These are phyloP conservation scores for Chytriomyces hyalinus DNA, from an alignment of 192 early-diverging fungal species.

Conservation along the genomic window DNA sequence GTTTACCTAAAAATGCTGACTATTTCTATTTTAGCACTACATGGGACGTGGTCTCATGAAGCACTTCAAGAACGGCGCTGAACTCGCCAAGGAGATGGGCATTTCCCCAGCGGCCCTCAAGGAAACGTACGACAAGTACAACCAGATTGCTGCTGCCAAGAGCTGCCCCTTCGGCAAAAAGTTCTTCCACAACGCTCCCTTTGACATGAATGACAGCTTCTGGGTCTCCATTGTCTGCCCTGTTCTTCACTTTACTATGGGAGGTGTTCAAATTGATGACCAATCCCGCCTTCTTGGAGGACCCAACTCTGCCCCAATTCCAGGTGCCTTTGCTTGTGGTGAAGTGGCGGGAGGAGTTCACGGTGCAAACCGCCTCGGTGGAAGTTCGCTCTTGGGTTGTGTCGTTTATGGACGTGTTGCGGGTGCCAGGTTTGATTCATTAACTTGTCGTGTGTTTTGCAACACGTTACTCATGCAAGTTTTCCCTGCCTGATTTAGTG, in stretches of 20 bases:
- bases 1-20: not conserved
- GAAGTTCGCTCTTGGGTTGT: conserved; percentile 91
- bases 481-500: conserved; percentile 42
- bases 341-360: conserved; percentile 96
- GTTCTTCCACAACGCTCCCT: conserved; percentile 64
- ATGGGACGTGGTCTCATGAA: conserved; percentile 87
- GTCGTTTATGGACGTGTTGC: conserved; percentile 96
- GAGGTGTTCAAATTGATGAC: conserved; percentile 84
- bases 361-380: conserved; percentile 95
- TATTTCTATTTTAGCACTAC: conserved; percentile 64
- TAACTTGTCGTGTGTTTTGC: conserved; percentile 1
- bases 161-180: conserved; percentile 64
- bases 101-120: conserved; percentile 34
- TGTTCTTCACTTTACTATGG: conserved; percentile 72
- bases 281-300: conserved; percentile 64
- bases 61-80: conserved; percentile 75
- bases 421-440: conserved; percentile 56
- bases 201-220: conserved; percentile 54
- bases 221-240: conserved; percentile 63
- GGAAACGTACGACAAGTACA: conserved; percentile 56
- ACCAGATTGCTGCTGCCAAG: conserved; percentile 56
- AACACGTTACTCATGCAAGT: not conserved
- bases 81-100: conserved; percentile 78
- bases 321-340: conserved; percentile 81
- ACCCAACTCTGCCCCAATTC: conserved; percentile 59